Base-by-base conservation (phyloP, 2,329 filamentous ascomycete genomes). In the Alternaria hordeiaustralica region DNA sequence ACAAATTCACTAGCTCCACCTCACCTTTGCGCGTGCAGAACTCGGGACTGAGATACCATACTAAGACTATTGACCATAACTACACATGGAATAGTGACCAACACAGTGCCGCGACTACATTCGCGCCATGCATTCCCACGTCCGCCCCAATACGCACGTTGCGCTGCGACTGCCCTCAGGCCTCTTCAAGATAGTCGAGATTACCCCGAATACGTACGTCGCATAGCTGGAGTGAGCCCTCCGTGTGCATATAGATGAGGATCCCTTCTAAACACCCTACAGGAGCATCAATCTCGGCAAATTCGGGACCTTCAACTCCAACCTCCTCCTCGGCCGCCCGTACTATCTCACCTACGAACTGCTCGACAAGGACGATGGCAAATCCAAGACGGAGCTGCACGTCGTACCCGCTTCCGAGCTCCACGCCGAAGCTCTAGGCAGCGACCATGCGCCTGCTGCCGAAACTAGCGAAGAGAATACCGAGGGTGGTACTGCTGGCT, bases 331-430 rank as follows among this genome's bases (percentile, higher is more conserved):
- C 66, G 91, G 93, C n/a, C 90, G 96, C 8, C 96, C 96, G 0
- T 97, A 93, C 78, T 89, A 97, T 82, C 84, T 96, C 64, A 98
- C 94, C 1, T 99, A 93, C 81, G 95, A 98, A 79, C 86, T 98
- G 3, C 87, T 91, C 67, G 93, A 97, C 72, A 88, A 84, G 25
- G 85, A 89, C 5, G 75, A 81, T 43, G 86, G 86, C 64, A 88
- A 91, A 69, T 84, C 83, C 66, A 91, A 90, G 69, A 88, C 89
- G 50, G 85, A 89, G 13, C 82, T 98, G 58, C 92, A 94, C 33
- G 85, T 97, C 4, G 92, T 97, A 0, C 87, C 93, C 1, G 87
- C 93, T 2, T 86, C 89, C 36, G 95, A 98, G 80, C 85, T 97
- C 43, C 92, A 97, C 77, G 91, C 91, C 46, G 93, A 97, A 72